Percentiles rank a stretch among this genome's conserved stretches.
These are phyloP conservation scores for Cyberlindnera xylosilytica DNA, from an alignment of 805 yeast species.

Conservation along the genomic window DNA sequence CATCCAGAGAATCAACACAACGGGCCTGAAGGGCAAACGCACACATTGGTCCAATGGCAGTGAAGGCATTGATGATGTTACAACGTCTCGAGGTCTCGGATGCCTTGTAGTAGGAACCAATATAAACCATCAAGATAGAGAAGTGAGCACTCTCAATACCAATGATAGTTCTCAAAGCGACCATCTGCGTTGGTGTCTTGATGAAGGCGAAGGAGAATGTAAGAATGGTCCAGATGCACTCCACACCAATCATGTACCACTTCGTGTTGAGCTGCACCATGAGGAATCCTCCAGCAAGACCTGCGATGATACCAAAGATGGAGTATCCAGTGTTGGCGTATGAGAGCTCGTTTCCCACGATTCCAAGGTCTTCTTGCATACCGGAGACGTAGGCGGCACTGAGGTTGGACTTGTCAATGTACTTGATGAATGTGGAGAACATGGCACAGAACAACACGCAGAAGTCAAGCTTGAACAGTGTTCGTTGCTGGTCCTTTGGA, in stretches of 20 bases:
- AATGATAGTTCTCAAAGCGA: conserved; percentile 62
- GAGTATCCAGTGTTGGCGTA: conserved; percentile 58
- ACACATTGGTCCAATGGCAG: conserved; percentile 57
- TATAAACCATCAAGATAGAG: conserved; percentile 58
- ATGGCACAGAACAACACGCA: conserved; percentile 37
- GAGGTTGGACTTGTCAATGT: conserved; percentile 54
- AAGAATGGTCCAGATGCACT: conserved; percentile 54
- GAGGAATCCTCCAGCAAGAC: conserved; percentile 46
- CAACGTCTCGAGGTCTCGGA: conserved; percentile 59
- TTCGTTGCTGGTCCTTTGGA: conserved; percentile 31
- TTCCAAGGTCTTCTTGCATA: conserved; percentile 50
- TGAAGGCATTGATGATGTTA: conserved; percentile 60
- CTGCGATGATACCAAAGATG: conserved; percentile 56
- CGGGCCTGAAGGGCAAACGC: conserved; percentile 59
- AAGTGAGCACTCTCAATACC: conserved; percentile 67
- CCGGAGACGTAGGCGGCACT: conserved; percentile 69
- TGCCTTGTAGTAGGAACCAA: conserved; percentile 57
- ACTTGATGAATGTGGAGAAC: conserved; percentile 38
- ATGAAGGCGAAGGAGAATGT: conserved; percentile 56
- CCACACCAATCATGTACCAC: conserved; percentile 29
- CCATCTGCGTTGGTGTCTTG: conserved; percentile 46
- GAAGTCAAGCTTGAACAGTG: conserved; percentile 53
- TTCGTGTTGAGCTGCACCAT: conserved; percentile 61
- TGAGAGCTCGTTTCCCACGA: conserved; percentile 60
- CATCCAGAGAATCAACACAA: conserved; percentile 38